Evolutionary conservation across 495 filamentous ascomycete species (phyloP).

Genomic region (Penicillium parvum): DNA sequence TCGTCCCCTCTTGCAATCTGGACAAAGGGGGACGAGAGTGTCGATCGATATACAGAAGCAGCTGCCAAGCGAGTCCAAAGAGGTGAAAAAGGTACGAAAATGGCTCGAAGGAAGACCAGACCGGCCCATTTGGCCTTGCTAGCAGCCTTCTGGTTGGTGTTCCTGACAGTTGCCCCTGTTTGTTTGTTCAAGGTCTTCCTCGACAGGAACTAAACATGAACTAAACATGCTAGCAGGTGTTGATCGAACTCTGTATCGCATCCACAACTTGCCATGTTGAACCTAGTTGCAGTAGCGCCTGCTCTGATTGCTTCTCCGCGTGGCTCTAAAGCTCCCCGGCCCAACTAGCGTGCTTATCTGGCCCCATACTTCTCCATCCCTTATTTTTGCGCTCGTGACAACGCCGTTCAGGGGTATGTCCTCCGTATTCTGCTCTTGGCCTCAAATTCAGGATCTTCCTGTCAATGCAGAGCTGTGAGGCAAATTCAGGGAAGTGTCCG

Average conservation of each 20-base stretch:
- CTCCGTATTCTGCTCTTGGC: no score
- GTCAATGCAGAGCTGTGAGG: no score
- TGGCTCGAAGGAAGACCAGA: slow-evolving; percentile 8
- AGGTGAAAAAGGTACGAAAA: background rate
- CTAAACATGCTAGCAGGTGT: background rate
- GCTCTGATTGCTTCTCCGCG: slow-evolving; percentile 6
- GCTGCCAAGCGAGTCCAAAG: slow-evolving; percentile 7
- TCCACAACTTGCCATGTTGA: background rate
- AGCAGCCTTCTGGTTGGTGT: slow-evolving; percentile 2
- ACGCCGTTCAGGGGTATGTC: slow-evolving; percentile 11
- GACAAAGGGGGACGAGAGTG: slow-evolving; percentile 1
- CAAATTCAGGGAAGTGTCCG: no score
- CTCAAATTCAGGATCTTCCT: no score
- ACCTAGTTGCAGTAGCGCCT: slow-evolving; percentile 6
- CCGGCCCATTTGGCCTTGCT: background rate
- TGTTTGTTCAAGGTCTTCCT: background rate
- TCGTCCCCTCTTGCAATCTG: background rate
- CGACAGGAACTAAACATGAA: background rate
- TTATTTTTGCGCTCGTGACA: slow-evolving; percentile 14
- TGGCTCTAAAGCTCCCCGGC: no score
- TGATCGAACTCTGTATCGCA: slow-evolving; percentile 8
- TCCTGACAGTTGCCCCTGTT: no score
- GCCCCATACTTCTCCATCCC: background rate
- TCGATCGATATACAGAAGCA: slow-evolving; percentile 8
- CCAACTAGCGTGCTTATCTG: slow-evolving; percentile 1